phyloP scores from a whole-genome alignment of 2,329 filamentous ascomycete genomes.

The Penicillium psychrosexuale region DNA sequence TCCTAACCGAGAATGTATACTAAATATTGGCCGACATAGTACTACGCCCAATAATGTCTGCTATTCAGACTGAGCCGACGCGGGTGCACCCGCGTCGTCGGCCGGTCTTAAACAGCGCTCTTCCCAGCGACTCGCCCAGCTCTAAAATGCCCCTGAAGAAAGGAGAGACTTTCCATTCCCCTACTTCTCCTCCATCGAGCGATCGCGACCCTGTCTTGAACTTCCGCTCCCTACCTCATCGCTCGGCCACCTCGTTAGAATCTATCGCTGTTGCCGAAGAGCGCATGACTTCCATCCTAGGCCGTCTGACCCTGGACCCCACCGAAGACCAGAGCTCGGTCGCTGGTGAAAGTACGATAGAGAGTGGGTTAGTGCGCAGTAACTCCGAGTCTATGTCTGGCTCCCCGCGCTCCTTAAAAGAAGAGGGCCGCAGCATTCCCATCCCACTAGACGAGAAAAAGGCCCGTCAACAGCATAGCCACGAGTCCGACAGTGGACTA shows the following conservation, averaged over 20 bases:
- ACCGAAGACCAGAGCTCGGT: slow-evolving; percentile 37
- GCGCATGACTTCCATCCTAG: slow-evolving; percentile 65
- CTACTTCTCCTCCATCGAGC: slow-evolving; percentile 39
- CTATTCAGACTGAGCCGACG: slow-evolving; percentile 22
- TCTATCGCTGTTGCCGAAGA: slow-evolving; percentile 67
- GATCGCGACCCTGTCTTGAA: slow-evolving; percentile 43
- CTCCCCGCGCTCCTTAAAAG: slow-evolving; percentile 31
- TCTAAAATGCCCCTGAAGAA: slow-evolving; percentile 61
- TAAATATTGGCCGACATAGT: slow-evolving; percentile 12
- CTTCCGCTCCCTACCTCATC: slow-evolving; percentile 54
- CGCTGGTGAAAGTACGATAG: neutral
- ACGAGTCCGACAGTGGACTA: slow-evolving; percentile 82
- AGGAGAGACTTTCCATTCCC: slow-evolving; percentile 62
- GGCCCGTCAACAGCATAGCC: slow-evolving; percentile 54
- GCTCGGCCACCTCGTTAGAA: slow-evolving; percentile 67
- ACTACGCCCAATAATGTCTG: slow-evolving; percentile 29
- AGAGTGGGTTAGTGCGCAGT: neutral
- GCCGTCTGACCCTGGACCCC: slow-evolving; percentile 62
- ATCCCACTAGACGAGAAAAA: slow-evolving; percentile 23
- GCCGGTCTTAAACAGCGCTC: neutral
- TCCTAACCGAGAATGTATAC: slow-evolving; percentile 6
- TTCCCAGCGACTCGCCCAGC: slow-evolving; percentile 19
- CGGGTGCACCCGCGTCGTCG: slow-evolving; percentile 37
- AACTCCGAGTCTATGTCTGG: neutral
- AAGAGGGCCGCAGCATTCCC: slow-evolving; percentile 13